phyloP scores from a whole-genome alignment of 1,139 yeast species.

The Sugiyamaella novakii region DNA sequence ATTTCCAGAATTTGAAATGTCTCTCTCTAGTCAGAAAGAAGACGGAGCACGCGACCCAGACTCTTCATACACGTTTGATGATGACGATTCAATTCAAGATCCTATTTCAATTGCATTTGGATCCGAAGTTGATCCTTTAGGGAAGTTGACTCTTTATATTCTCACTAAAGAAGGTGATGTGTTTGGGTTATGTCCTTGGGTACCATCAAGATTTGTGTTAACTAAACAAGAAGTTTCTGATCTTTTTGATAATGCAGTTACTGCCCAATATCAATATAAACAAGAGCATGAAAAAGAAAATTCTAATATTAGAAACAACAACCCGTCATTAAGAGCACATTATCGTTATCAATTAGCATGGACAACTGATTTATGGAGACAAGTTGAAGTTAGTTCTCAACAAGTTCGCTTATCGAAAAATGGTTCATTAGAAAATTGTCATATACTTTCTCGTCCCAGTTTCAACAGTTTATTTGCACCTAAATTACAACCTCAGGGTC shows the following conservation, averaged over 20 bases:
- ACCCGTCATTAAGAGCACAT: conserved; percentile 22
- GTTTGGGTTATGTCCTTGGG: conserved; percentile 57
- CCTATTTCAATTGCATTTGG: conserved; percentile 54
- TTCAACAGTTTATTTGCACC: conserved; percentile 1
- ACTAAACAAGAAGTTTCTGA: conserved; percentile 42
- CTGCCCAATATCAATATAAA: conserved; percentile 33
- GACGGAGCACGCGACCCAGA: conserved; percentile 23
- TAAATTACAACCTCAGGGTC: conserved; percentile 49
- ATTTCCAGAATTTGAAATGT: conserved; percentile 31
- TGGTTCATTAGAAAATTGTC: conserved; percentile 29
- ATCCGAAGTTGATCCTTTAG: conserved; percentile 42
- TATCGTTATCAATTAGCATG: conserved; percentile 35
- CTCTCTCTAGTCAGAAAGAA: background rate
- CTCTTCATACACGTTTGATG: conserved; percentile 4
- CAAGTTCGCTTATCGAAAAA: conserved; percentile 25
- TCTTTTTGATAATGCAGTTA: conserved; percentile 49
- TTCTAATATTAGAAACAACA: conserved; percentile 14
- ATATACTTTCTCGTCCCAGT: conserved; percentile 32
- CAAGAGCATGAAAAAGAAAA: conserved; percentile 12
- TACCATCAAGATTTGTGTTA: conserved; percentile 49
- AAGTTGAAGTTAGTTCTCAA: conserved; percentile 27
- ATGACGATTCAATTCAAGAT: conserved; percentile 26
- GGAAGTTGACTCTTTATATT: conserved; percentile 51
- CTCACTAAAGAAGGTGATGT: conserved; percentile 57
- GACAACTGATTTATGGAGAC: conserved; percentile 36